A percentile compares a stretch with the other conserved stretches of the same genome.
Conservation (phyloP, 2,329 filamentous ascomycete genomes). For the Elsinoe arachidis region DNA sequence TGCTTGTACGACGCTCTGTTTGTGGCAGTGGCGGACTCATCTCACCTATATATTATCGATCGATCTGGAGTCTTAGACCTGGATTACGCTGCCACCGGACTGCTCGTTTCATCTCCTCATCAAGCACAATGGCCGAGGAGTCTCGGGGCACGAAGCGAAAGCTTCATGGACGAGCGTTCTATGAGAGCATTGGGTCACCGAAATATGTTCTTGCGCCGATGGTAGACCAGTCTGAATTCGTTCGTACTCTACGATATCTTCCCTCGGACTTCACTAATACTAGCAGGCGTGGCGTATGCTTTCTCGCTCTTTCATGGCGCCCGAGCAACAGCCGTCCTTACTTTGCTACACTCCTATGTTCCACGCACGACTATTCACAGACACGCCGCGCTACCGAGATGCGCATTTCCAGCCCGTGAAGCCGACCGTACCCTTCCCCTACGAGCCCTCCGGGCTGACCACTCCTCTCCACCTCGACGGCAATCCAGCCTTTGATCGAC, state of each 20-base stretch:
- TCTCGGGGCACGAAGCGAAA: constrained; percentile 17
- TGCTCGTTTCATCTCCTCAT: not conserved
- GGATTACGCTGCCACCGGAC: not conserved
- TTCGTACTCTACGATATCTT: constrained; percentile 39
- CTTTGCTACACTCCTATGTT: constrained; percentile 95
- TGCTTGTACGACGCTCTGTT: not conserved
- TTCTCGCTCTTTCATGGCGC: constrained; percentile 78
- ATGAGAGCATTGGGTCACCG: constrained; percentile 86
- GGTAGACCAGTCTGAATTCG: constrained; percentile 98
- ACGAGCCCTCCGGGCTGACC: constrained; percentile 22
- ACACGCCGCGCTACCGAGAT: constrained; percentile 66
- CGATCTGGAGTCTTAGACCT: not conserved
- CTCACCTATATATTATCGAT: not conserved
- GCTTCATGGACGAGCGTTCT: constrained; percentile 68
- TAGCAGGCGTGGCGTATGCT: constrained; percentile 88
- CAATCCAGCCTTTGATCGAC: constrained; percentile 73
- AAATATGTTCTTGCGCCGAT: constrained; percentile 90
- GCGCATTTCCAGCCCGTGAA: constrained; percentile 67
- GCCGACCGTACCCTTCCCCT: constrained; percentile 27
- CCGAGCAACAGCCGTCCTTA: constrained; percentile 50
- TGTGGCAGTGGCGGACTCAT: too few species aligned
- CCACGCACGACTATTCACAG: constrained; percentile 79
- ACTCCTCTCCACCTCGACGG: constrained; percentile 63
- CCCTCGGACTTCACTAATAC: not conserved
- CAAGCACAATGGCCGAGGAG: constrained; percentile 4